Base-by-base conservation (phyloP, 31 red algal genomes). In the Asparagopsis taxiformis region DNA sequence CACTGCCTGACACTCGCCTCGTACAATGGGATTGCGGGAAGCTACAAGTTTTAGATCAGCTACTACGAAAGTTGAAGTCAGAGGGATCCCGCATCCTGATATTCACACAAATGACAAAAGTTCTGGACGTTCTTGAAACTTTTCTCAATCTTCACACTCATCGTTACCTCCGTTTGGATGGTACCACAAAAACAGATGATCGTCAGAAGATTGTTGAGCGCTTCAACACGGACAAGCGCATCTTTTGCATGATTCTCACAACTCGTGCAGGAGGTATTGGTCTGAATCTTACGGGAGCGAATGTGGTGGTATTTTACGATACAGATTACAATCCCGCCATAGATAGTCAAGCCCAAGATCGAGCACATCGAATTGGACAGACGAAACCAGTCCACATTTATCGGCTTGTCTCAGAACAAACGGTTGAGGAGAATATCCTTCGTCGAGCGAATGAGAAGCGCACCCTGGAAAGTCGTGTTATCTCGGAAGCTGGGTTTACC, bases 1-100 rank as follows among this genome's bases (percentile, higher is more conserved):
- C 70, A 25, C 63, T 97, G 31, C 94, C 94, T 20, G 94, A 97
- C 41, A 87, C 82, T 3, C 76, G 88, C 26, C 79, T 97, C 10
- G 36, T 99, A 50, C 91, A 94, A 41, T 94, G 87, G 85, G 92
- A 99, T 63, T 93, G 91, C 58, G 91, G 97, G 10, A 99, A 99
- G 62, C 82, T 99, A 28, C 88, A 94, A 60, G 75, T 67, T 6
- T 33, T 99, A 5, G 80, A 79, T 34, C 52, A 59, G 3, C 52
- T 99, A 35, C 53, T 99, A 8, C 72, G 74, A 9, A 56, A 71
- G 25, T 59, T 99, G 32, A 57, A 68, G n/a, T 41, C 36, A 34
- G 54, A 54, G 24, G 78, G 75, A 6, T 85, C 83, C 26, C 81
- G 96, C 5, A 79, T 57, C 20, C 58, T 99, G 26, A 94, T 99